Base-by-base conservation (phyloP, 1,284 basidiomycete genomes). In the Cryptococcus sp. region DNA sequence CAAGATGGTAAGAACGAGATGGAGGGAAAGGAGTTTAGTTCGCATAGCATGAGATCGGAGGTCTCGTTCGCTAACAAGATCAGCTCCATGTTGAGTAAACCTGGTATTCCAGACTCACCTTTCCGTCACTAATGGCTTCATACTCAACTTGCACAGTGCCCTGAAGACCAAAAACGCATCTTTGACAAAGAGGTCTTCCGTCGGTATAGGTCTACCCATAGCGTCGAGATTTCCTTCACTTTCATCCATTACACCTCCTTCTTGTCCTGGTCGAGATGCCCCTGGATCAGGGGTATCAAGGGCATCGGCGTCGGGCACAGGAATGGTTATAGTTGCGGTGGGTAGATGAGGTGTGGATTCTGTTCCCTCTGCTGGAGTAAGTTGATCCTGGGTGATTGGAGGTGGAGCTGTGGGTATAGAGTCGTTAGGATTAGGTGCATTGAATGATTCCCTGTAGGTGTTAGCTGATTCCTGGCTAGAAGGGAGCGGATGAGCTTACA, bases 121-220 rank as follows among this genome's bases (percentile, higher is more conserved):
- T 74, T 98, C 94, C 4, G 83, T 86, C 60, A 90, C 89, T 45
- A 98, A 79, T 14, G 93, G 88, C 73, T 96, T 97, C 93, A 97
- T 96, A n/a, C 91, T 93, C 60, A 97, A 80, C 74, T 97, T 97
- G 80, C 94, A 97, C 35, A 98, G 79, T 0, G 94, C 91, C 49
- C 94, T 83, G 78, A 97, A 95, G 30, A 98, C 92, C 59, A 98
- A 82, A 79, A 96, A 98, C 0, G 94, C 92, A 69, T 98, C 94
- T 73, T 97, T 97, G 70, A 95, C 83, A 73, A 93, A 93, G 49
- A 94, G 78, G 65, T 96, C 91, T 50, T 88, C 74, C 0, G 69
- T 69, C 0, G 76, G 71, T 10, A 76, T 76, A 10, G 74, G 70
- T 36, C 71, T 59, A 3, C 73, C 74, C 30, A 62, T 54, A 7